Evolutionary conservation across 2,329 filamentous ascomycete genomes (phyloP), one percentile per base, ranked within the genome.

Genomic region (Alternaria alternata): DNA sequence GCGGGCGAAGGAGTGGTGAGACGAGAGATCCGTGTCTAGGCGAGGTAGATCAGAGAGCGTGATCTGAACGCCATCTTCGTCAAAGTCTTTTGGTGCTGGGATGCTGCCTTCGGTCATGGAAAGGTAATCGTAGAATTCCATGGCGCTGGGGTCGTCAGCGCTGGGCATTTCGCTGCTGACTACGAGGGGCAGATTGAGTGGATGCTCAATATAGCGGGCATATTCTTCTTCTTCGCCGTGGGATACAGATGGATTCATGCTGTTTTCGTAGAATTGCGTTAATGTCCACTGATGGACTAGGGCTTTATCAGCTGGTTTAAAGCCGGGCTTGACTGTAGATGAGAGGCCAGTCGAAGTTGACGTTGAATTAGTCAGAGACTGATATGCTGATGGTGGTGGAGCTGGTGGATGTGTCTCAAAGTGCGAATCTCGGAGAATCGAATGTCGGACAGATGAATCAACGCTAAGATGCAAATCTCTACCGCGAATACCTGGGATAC

Each of bases 251-350:
- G 95, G 95, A 66, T 97, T 91, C 44, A 98, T 85, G 5, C 92
- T 95, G 75, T 94, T 91, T 54, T 89, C 86, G 44, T 97, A 91
- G 51, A 97, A 90, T 73, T 96, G 91, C 18, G 90, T 90, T 48
- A 97, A 90, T 0, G 92, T 96, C 90, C 91, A 94, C 75, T 97
- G 93, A 14, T 92, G 91, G 57, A 91, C 90, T 38, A 91, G 91
- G 28, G 89, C 87, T 79, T 96, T 96, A 71, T 96, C 91, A 4
- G 89, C 84, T 0, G 88, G 88, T 43, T 82, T 79, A 71, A 79
- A 78, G 16, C 66, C 66, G 16, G 70, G 69, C 26, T 62, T 69
- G 9, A 68, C 57, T 2, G 68, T 72, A 5, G 65, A 71, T 4
- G 72, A 69, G 7, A 75, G 51, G 0, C 71, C 71, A 3, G 69